Percentiles rank a stretch among this genome's conserved stretches.
These are phyloP conservation scores for Chlamydomonas incerta DNA, from an alignment of 139 green algal species.

Conservation along the genomic window DNA sequence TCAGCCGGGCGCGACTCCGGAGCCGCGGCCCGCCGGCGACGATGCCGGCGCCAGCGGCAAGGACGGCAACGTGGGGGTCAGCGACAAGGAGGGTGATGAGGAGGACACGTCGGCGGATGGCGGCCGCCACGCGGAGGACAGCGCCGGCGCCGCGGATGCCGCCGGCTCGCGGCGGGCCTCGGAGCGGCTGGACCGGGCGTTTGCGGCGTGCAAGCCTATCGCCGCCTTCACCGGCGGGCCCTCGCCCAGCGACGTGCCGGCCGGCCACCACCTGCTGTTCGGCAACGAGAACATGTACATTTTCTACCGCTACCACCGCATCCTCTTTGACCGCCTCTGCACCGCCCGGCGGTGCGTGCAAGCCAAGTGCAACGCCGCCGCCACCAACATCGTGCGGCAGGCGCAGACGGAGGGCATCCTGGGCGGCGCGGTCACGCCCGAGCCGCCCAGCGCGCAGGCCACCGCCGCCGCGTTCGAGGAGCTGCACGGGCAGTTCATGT, in stretches of 20 bases:
- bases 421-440: conserved; percentile 18
- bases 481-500: conserved; percentile 65
- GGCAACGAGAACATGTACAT: conserved; percentile 95
- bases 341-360: conserved; percentile 63
- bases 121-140: conserved; percentile 28
- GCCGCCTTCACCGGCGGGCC: conserved; percentile 32
- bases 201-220: conserved; percentile 39
- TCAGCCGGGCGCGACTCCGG: conserved; percentile 52
- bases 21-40: conserved; percentile 49
- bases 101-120: conserved; percentile 25
- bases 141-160: conserved; percentile 20
- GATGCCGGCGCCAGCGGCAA: conserved; percentile 1
- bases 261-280: conserved; percentile 75
- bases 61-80: conserved; percentile 14
- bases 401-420: neutral
- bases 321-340: conserved; percentile 88
- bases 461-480: conserved; percentile 39
- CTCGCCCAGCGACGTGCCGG: conserved; percentile 13
- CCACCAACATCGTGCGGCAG: conserved; percentile 27
- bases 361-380: conserved; percentile 27
- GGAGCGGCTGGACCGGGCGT: conserved; percentile 15
- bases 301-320: conserved; percentile 78
- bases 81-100: conserved; percentile 47
- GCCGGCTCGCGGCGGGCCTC: conserved; percentile 18
- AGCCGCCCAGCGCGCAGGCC: neutral